Evolutionary conservation across 2,329 filamentous ascomycete genomes (phyloP), one percentile per base, ranked within the genome.

Genomic region (Trichothecium sympodiale): DNA sequence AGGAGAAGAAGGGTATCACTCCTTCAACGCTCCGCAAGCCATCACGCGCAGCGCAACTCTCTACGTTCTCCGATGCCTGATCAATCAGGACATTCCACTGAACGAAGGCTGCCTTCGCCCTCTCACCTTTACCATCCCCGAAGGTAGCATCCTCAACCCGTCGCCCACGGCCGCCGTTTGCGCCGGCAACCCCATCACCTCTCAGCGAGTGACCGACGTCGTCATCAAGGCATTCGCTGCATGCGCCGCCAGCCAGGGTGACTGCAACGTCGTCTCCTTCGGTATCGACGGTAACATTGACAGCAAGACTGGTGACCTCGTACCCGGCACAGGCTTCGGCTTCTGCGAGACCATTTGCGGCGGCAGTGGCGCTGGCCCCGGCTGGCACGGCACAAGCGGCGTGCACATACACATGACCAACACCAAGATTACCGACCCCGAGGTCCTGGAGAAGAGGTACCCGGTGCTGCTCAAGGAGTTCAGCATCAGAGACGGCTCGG

Each of bases 321-420:
- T 31, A 18, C 38, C 38, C 17, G 29, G 33, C 17, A 38, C 46
- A 12, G 83, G 83, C 0, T 88, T 88, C 52, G 83, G 83, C 12
- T 89, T 88, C 62, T 87, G 87, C 54, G 83, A 88, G 56, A 87
- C 83, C 4, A 85, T 88, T 42, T 77, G 78, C 0, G 83, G 83
- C 29, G 83, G 83, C 1, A 74, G 69, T 33, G 83, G 83, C 17
- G 83, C 83, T 0, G 81, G 82, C 0, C 70, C 77, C 0, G 64
- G 66, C n/a, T 86, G 81, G 81, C 66, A 83, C 41, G 83, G 83
- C 27, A 78, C 78, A 3, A 74, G 65, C 32, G 82, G 79, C 18
- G 80, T 86, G 16, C 81, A 88, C 51, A 80, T 75, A 4, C 81
- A 87, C 56, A 86, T 86, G 80, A 87, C 83, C 4, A 88, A 88